These are phyloP conservation scores for Aspergillus puulaauensis DNA, from an alignment of 2,329 filamentous ascomycete species.

Conservation along the genomic window DNA sequence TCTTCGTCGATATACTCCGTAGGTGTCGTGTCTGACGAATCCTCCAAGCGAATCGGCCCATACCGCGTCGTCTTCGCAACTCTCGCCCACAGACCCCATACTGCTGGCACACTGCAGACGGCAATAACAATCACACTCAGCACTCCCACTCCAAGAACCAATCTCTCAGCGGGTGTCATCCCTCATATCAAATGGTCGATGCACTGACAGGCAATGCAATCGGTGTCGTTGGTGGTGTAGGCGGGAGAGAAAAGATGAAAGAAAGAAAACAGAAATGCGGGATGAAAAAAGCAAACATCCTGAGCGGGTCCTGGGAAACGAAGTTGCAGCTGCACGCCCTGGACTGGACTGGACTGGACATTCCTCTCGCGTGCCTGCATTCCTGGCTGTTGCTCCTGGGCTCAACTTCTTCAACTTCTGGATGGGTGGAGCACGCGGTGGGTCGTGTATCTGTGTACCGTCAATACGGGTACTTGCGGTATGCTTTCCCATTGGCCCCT, in stretches of 20 bases:
- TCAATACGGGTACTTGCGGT: background rate
- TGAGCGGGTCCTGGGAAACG: background rate
- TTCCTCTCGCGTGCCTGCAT: background rate
- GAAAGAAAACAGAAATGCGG: background rate
- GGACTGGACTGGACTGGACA: background rate
- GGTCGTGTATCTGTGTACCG: background rate
- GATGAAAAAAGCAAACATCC: background rate
- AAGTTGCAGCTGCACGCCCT: background rate
- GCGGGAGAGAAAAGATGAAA: background rate
- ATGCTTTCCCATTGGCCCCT: background rate
- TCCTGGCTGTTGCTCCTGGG: background rate
- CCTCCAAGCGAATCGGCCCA: slow-evolving; percentile 11
- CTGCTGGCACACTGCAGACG: slow-evolving; percentile 27
- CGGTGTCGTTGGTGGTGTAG: background rate
- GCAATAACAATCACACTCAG: slow-evolving; percentile 26
- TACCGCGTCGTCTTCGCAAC: slow-evolving; percentile 10
- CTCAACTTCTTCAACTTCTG: background rate
- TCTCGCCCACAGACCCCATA: slow-evolving; percentile 21
- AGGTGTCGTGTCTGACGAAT: slow-evolving; percentile 22
- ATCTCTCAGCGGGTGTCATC: slow-evolving; percentile 23
- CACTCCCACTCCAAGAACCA: slow-evolving; percentile 21
- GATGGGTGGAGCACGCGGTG: background rate
- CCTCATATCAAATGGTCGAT: slow-evolving; percentile 8
- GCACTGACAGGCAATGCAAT: background rate
- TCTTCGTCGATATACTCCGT: slow-evolving; percentile 67